phyloP scores from a whole-genome alignment of 2,329 filamentous ascomycete species.

The Aspergillus sp. region DNA sequence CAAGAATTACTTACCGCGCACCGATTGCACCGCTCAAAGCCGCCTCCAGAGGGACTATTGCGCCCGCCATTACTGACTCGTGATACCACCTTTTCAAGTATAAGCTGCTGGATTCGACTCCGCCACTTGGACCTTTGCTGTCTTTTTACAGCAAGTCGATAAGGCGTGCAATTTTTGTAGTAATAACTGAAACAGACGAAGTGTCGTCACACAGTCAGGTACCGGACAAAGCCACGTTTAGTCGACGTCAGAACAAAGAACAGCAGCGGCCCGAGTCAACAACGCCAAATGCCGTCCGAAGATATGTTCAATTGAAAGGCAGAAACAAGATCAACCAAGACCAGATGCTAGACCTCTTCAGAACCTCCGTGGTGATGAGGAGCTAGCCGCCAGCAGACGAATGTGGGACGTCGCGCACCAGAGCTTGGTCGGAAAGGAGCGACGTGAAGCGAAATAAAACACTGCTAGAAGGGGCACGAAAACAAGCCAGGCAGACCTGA shows the following conservation, averaged over 20 bases:
- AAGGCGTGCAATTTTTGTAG: background rate
- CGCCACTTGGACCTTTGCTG: slow-evolving; percentile 57
- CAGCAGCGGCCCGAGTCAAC: background rate
- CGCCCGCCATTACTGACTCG: slow-evolving; percentile 40
- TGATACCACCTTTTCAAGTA: slow-evolving; percentile 35
- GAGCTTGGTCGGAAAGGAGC: slow-evolving; percentile 20
- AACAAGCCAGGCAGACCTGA: slow-evolving; percentile 13
- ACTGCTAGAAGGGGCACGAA: slow-evolving; percentile 2
- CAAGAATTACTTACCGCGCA: slow-evolving; percentile 51
- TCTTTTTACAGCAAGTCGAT: slow-evolving; percentile 43
- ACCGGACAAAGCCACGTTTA: background rate
- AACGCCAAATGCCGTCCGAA: background rate
- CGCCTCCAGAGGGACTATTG: slow-evolving; percentile 52
- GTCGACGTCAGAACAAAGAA: background rate
- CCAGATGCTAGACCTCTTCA: background rate
- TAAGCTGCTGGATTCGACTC: slow-evolving; percentile 48
- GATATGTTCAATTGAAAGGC: background rate
- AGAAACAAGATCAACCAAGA: background rate
- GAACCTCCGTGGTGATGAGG: slow-evolving; percentile 7
- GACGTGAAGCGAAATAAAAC: slow-evolving; percentile 13
- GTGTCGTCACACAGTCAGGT: background rate
- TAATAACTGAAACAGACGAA: background rate
- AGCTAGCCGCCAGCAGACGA: slow-evolving; percentile 10
- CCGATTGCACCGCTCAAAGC: slow-evolving; percentile 61
- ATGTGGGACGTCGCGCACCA: slow-evolving; percentile 22